A percentile compares a stretch with the other conserved stretches of the same genome.
Evolutionary conservation across 2,329 filamentous ascomycete genomes (phyloP).

Genomic region (Rugonectria rugulosa): DNA sequence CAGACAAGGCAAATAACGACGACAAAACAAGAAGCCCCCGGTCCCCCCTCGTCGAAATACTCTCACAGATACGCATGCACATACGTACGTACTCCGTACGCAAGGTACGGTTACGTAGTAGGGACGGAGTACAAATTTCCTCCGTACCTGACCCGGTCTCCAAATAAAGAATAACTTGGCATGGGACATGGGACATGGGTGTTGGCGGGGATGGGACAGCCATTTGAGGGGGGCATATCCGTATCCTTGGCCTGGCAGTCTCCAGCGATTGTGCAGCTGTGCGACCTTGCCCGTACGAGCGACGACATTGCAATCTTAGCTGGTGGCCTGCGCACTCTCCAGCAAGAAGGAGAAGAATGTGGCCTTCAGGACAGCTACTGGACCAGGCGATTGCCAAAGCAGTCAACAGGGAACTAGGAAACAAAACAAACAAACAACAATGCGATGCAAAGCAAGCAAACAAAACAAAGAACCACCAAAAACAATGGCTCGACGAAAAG

Average conservation of each 20-base stretch:
- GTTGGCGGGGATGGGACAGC: conserved; percentile 3
- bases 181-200: conserved; percentile 11
- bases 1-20: too few relatives aligned
- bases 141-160: conserved; percentile 7
- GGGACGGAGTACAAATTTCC: not conserved
- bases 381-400: not conserved
- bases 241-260: not conserved
- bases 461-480: not conserved
- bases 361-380: not conserved
- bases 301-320: conserved; percentile 1
- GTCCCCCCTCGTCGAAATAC: not conserved
- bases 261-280: conserved; percentile 5
- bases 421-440: not conserved
- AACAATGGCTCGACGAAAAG: not conserved
- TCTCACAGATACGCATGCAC: not conserved
- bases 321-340: not conserved
- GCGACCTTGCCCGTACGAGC: not conserved
- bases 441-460: too few relatives aligned
- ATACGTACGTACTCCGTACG: not conserved
- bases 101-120: not conserved
- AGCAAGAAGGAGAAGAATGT: not conserved
- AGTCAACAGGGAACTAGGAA: too few relatives aligned
- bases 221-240: conserved; percentile 2
- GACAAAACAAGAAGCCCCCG: too few relatives aligned
- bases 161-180: conserved; percentile 12